A percentile compares a stretch with the other conserved stretches of the same genome.
Evolutionary conservation across 371 early-diverging fungal genomes (phyloP).

Genomic region (Zancudomyces culisetae): DNA sequence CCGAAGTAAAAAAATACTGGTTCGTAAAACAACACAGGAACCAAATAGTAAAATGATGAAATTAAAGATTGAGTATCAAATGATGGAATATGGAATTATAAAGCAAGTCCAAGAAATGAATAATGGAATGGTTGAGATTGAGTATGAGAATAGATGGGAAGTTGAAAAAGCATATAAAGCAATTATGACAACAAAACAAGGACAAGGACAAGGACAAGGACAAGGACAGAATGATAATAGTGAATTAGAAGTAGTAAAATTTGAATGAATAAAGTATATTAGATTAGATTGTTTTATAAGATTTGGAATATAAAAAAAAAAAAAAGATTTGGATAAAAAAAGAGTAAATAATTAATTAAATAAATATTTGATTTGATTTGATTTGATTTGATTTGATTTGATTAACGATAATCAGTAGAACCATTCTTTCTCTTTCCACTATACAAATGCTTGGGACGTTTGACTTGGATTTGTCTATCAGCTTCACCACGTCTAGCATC

Average conservation of each 20-base stretch:
- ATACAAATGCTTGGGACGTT: slow-evolving; percentile 96
- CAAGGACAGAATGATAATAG: no score
- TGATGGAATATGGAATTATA: background rate
- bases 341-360: no score
- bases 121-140: background rate
- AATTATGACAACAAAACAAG: no score
- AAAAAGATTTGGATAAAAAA: no score
- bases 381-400: no score
- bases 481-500: slow-evolving; percentile 81
- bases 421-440: slow-evolving; percentile 75
- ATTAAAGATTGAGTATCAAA: background rate
- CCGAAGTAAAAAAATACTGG: background rate
- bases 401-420: slow-evolving; percentile 63
- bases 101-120: background rate
- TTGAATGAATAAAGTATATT: no score
- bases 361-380: no score
- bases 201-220: no score
- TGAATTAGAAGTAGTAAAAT: no score
- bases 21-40: background rate
- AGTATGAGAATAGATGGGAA: slow-evolving; percentile 1
- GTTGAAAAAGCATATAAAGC: no score
- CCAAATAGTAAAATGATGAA: background rate
- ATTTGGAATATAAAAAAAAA: no score
- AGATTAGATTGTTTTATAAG: no score
- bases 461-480: slow-evolving; percentile 68